A percentile compares a stretch with the other conserved stretches of the same genome.
Evolutionary conservation across 495 filamentous ascomycete species (phyloP).

Genomic region (Neurospora sp.): DNA sequence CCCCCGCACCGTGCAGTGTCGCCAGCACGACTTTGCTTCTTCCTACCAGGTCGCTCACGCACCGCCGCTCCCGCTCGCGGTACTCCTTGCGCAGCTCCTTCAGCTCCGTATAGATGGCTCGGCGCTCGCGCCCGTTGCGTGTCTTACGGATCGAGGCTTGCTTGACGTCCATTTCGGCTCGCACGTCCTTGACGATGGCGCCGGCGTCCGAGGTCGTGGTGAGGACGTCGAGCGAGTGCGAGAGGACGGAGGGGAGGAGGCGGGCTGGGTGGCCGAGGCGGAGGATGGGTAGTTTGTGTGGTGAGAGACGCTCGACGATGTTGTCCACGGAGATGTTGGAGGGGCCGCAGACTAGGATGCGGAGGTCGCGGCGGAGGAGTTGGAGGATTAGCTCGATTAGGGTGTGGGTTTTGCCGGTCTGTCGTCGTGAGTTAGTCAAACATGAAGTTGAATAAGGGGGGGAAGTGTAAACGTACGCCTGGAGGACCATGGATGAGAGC

Average conservation of each 20-base stretch:
- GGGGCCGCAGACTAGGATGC: slow-evolving; percentile 86
- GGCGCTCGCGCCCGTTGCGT: slow-evolving; percentile 65
- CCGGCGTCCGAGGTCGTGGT: slow-evolving; percentile 85
- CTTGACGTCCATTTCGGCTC: slow-evolving; percentile 87
- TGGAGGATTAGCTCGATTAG: slow-evolving; percentile 92
- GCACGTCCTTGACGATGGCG: slow-evolving; percentile 80
- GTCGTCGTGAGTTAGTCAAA: background rate
- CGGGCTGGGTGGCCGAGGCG: slow-evolving; percentile 90
- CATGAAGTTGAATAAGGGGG: background rate
- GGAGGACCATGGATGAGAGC: slow-evolving; percentile 93
- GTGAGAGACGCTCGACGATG: slow-evolving; percentile 86
- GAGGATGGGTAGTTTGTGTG: slow-evolving; percentile 75
- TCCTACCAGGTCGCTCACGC: slow-evolving; percentile 62
- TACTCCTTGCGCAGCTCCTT: slow-evolving; percentile 83
- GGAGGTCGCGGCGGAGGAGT: slow-evolving; percentile 55
- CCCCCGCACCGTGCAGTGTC: slow-evolving; percentile 87
- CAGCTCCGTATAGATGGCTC: slow-evolving; percentile 74
- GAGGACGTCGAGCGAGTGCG: slow-evolving; percentile 86
- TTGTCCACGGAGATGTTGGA: slow-evolving; percentile 98
- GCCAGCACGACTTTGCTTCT: slow-evolving; percentile 81
- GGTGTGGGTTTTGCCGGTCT: slow-evolving; percentile 95
- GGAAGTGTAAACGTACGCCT: slow-evolving; percentile 39
- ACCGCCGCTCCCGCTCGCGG: slow-evolving; percentile 70
- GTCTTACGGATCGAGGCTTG: slow-evolving; percentile 84
- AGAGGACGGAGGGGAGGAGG: slow-evolving; percentile 76